Percentiles rank a stretch among this genome's conserved stretches.
These are phyloP conservation scores for Parascedosporium putredinis DNA, from an alignment of 2,329 filamentous ascomycete species.

Conservation along the genomic window DNA sequence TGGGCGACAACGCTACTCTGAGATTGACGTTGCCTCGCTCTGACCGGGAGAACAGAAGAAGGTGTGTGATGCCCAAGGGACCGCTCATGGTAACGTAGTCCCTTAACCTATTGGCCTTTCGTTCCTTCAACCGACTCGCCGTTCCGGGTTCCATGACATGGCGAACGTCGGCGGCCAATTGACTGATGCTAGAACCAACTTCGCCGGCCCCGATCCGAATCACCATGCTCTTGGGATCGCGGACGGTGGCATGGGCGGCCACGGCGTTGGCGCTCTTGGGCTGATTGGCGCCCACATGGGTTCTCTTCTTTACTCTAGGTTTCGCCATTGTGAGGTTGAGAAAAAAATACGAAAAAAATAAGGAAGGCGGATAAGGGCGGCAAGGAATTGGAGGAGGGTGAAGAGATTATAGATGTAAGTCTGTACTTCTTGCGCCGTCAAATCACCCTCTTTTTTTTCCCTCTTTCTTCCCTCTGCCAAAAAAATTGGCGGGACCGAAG, in stretches of 20 bases:
- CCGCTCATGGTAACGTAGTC: slow-evolving; percentile 96
- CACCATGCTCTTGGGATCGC: slow-evolving; percentile 91
- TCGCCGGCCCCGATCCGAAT: slow-evolving; percentile 93
- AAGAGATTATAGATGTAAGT: slow-evolving; percentile 10
- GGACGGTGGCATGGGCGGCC: slow-evolving; percentile 51
- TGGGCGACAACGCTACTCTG: slow-evolving; percentile 74
- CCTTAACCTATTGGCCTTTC: slow-evolving; percentile 74
- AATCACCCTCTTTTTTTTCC: not conserved
- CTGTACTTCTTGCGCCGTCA: not conserved
- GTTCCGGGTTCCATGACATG: slow-evolving; percentile 94
- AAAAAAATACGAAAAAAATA: slow-evolving; percentile 8
- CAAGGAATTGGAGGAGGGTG: too few relatives aligned
- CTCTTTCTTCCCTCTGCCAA: not conserved
- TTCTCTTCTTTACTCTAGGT: slow-evolving; percentile 77
- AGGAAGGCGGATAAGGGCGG: not conserved
- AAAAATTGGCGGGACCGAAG: slow-evolving; percentile 11
- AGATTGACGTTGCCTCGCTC: slow-evolving; percentile 86
- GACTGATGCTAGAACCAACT: slow-evolving; percentile 81
- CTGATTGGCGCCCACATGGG: slow-evolving; percentile 60
- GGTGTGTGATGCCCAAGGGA: slow-evolving; percentile 82
- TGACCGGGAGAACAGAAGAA: slow-evolving; percentile 87
- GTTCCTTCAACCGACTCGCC: slow-evolving; percentile 78
- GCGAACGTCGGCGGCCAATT: slow-evolving; percentile 84
- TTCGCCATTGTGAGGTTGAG: slow-evolving; percentile 59
- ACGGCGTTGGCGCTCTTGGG: slow-evolving; percentile 42